Evolutionary conservation across 768 basidiomycete species (phyloP), one percentile per base, ranked within the genome.

Genomic region (Boletellus emodensis): DNA sequence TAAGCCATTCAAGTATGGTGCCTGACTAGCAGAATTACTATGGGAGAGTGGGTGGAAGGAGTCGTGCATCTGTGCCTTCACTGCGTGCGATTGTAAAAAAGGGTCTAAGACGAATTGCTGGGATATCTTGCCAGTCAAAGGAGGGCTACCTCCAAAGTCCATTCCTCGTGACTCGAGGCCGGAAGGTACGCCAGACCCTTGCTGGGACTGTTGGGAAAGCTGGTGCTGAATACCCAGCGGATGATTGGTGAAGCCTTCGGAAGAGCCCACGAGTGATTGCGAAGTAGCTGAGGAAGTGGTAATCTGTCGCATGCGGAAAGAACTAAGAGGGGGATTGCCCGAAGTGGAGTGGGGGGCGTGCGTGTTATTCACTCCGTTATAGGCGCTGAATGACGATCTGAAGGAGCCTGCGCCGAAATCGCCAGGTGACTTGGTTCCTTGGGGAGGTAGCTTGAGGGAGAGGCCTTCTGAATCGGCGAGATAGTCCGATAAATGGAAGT

Each of bases 1-100:
- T 36, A 75, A 65, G 44, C 70, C 69, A 15, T 74, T 74, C 51
- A 72, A 50, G 51, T 64, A 77, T 8, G 69, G 51, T 15, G 61
- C 52, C 52, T 72, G 74, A 51, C 67, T 53, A 24, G 60, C 33
- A 34, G 66, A 62, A 24, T 62, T 63, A 45, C 59, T 63, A 30
- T 68, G 66, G 14, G 71, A 67, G 6, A 70, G 54, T 3, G 63
- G 51, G n/a, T 63, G 63, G 55, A 70, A 71, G 7, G 68, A 46
- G 6, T 65, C 63, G 33, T 74, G 75, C 10, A 61, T 48, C 32
- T 71, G 69, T 35, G 61, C 10, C 50, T 67, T 67, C 13, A 45
- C 36, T 4, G 53, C 11, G 32, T 69, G 66, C n/a, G 66, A 51
- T 48, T 68, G 66, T 6, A 68, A 48, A 54, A 70, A 70, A 39